These are phyloP conservation scores for Groenewaldozyma tartarivorans DNA, from an alignment of 805 yeast genomes.

Conservation along the genomic window DNA sequence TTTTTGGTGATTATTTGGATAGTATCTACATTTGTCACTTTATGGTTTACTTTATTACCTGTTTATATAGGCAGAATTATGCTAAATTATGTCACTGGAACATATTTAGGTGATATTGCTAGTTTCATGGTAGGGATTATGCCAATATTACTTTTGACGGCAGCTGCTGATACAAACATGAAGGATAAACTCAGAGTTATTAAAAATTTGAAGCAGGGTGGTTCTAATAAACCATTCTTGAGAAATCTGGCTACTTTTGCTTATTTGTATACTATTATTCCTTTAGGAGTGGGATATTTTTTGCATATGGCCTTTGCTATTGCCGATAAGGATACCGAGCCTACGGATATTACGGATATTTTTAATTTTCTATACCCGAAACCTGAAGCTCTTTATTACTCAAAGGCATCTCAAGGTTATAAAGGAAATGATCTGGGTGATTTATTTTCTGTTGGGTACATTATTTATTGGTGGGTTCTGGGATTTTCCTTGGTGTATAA, in stretches of 20 bases:
- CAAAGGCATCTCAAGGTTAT: neutral
- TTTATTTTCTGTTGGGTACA: neutral
- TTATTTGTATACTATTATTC: neutral
- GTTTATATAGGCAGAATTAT: constrained; percentile 20
- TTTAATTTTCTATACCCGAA: too few relatives aligned
- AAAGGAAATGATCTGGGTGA: neutral
- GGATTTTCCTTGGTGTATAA: too few relatives aligned
- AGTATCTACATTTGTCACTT: constrained; percentile 24
- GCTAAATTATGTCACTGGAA: constrained; percentile 1
- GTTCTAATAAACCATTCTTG: too few relatives aligned
- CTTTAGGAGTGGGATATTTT: neutral
- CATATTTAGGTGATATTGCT: constrained; percentile 15
- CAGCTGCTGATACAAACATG: too few relatives aligned
- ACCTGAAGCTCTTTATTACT: too few relatives aligned
- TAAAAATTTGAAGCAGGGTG: too few relatives aligned
- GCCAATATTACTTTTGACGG: constrained; percentile 5
- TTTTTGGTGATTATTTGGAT: constrained; percentile 42
- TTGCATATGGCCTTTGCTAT: too few relatives aligned
- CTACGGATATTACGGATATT: too few relatives aligned
- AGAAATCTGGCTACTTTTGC: neutral
- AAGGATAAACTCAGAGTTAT: too few relatives aligned
- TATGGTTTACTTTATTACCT: constrained; percentile 20
- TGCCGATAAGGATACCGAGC: too few relatives aligned
- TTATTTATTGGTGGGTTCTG: neutral
- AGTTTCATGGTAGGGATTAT: constrained; percentile 17